Base-by-base conservation (phyloP, 1,139 yeast species). In the Candida labiduridarum region DNA sequence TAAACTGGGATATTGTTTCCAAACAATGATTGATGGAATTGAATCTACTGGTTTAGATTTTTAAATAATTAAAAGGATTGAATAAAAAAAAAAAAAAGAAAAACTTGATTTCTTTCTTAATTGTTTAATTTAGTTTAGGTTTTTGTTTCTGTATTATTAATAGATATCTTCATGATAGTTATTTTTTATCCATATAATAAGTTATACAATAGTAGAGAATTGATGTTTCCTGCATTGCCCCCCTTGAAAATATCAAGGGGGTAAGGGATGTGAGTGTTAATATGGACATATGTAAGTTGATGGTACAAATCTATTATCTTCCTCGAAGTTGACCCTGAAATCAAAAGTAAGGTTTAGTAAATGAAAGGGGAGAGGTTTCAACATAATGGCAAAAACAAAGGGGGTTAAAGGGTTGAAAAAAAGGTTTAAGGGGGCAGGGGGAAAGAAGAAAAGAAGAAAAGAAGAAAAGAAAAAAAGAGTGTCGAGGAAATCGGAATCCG, bases 11-110 rank as follows among this genome's bases (percentile, higher is more conserved):
- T 31, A 42, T 19, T 33, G 7, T 42, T 42, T 19, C 11, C 38
- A 19, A 15, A 22, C 39, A 19, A 18, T 10, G 11, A 5, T 42
- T 30, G 45, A 42, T 42, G 45, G 33, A 33, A 33, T 33, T 12
- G 39, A 42, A 42, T 42, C 39, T 33, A 33, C 39, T 15, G 45
- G 45, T 22, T 42, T 33, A 33, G 45, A 25, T 42, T 19, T 33
- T 15, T 42, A 19, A 33, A 18, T n/a, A 30, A 30, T 4, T 30
- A 30, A 11, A 30, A 34, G 38, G n/a, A 33, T 33, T 5, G n/a
- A n/a, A n/a, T n/a, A n/a, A n/a, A n/a, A n/a, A n/a, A n/a, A n/a
- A n/a, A n/a, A n/a, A n/a, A n/a, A n/a, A 5, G 35, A n/a, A 31
- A 14, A 31, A 14, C 15, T 31, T 12, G 35, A 31, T 31, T 11